Percentiles rank a stretch among this genome's conserved stretches.
Conservation (phyloP, 108 stramenopile species). For the Cyclotella distinguenda region DNA sequence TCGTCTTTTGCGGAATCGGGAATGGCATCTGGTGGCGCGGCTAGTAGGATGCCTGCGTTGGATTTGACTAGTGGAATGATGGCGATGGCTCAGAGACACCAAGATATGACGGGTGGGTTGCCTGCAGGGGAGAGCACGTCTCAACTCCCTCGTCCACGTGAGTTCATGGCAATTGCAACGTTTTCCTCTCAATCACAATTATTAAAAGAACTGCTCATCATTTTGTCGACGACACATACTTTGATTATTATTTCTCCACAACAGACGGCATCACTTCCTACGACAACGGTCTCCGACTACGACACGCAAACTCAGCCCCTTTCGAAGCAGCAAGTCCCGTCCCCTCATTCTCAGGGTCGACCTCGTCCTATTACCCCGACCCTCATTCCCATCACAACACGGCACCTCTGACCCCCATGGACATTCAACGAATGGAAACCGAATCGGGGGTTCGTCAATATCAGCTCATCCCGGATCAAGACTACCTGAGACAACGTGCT, state of each 20-base stretch:
- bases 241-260: not conserved
- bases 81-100: conserved; percentile 59
- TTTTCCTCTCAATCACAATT: conserved; percentile 1
- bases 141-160: conserved; percentile 49
- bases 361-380: conserved; percentile 46
- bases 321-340: conserved; percentile 25
- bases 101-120: conserved; percentile 32
- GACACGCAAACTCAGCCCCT: conserved; percentile 30
- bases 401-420: conserved; percentile 72
- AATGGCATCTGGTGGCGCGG: conserved; percentile 3
- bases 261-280: conserved; percentile 24
- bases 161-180: not conserved
- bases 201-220: too few relatives aligned
- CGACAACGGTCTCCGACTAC: conserved; percentile 27
- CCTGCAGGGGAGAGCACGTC: conserved; percentile 48
- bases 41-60: conserved; percentile 58
- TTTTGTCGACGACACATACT: not conserved
- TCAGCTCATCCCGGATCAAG: conserved; percentile 87
- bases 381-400: conserved; percentile 23
- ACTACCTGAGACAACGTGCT: conserved; percentile 79
- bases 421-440: conserved; percentile 88
- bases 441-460: conserved; percentile 64
- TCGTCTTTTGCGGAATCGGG: conserved; percentile 28
- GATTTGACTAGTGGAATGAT: conserved; percentile 86
- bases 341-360: conserved; percentile 29